Conservation (phyloP, 768 basidiomycete genomes). For the Mrakia frigida region DNA sequence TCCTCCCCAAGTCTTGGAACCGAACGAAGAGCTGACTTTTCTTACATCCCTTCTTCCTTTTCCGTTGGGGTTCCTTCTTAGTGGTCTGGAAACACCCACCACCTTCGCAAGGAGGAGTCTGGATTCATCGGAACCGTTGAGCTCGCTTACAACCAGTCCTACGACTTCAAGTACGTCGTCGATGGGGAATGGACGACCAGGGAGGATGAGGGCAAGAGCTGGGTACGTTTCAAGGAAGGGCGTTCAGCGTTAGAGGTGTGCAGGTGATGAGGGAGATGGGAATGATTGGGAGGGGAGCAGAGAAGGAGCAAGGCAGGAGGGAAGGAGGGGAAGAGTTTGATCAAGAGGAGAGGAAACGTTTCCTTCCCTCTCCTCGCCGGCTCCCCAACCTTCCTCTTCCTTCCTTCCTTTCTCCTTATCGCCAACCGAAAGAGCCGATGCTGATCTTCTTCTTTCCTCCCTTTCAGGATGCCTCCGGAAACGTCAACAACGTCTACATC, state of each 20-base stretch:
- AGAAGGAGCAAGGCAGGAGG: too few relatives aligned
- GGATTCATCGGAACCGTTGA: background rate
- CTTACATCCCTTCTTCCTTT: background rate
- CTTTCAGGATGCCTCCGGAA: background rate
- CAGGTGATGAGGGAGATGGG: too few relatives aligned
- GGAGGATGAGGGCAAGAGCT: slow-evolving; percentile 11
- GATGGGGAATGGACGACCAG: slow-evolving; percentile 1
- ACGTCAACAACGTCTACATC: slow-evolving; percentile 15
- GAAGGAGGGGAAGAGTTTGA: too few relatives aligned
- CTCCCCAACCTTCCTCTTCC: background rate
- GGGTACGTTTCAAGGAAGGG: too few relatives aligned
- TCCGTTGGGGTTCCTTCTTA: background rate
- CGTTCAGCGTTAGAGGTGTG: too few relatives aligned
- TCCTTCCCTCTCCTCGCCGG: background rate
- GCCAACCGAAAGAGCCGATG: too few relatives aligned
- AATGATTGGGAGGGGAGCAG: too few relatives aligned
- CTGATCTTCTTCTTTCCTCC: too few relatives aligned
- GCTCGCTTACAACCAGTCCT: background rate
- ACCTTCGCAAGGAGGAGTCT: background rate
- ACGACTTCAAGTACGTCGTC: slow-evolving; percentile 8
- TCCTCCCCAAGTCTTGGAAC: background rate
- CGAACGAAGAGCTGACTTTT: background rate
- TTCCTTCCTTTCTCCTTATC: too few relatives aligned
- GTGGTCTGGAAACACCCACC: slow-evolving; percentile 9
- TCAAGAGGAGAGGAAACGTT: too few relatives aligned